Base-by-base conservation (phyloP, 164 flowering plant genomes). In the Nelumbo lutea region DNA sequence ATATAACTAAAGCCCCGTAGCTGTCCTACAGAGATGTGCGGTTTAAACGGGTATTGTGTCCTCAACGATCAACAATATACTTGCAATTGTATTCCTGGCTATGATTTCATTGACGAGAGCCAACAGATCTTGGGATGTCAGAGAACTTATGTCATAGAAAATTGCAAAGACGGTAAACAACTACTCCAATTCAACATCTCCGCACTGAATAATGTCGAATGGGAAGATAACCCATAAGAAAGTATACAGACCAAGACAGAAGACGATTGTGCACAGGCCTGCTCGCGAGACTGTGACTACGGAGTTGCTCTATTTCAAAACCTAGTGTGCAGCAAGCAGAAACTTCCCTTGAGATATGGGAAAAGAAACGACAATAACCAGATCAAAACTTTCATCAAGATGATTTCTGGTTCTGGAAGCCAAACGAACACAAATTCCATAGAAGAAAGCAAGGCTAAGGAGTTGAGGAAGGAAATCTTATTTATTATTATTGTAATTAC, bases 81-180 rank as follows among this genome's bases (percentile, higher is more conserved):
- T 9, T 73, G 76, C 56, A 10, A n/a, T 7, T 73, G 76, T 64
- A 64, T 44, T 62, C 68, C 64, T 8, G 71, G 76, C 47, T 73
- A 62, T 41, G 59, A 47, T 63, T 62, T 47, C 67, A 56, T 57
- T 14, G n/a, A n/a, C n/a, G n/a, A n/a, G n/a, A n/a, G n/a, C n/a
- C 61, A 72, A 6, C 53, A 56, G 57, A 10, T 50, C 5, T 48
- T 62, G 8, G 71, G 68, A 11, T 72, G 75, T 61, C 0, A 6
- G 8, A 62, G 67, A 14, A 62, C 55, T 55, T 56, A 6, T 40
- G 65, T 38, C 6, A 1, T 3, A 47, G 71, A 52, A 4, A 56
- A 14, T 46, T 67, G 66, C 58, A 4, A 3, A 27, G 61, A 50
- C 38, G 11, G 27, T 40, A 61, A 41, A 2, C 61, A 45, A n/a